These are phyloP conservation scores for Neonectria faginata DNA, from an alignment of 2,329 filamentous ascomycete genomes.

Conservation along the genomic window DNA sequence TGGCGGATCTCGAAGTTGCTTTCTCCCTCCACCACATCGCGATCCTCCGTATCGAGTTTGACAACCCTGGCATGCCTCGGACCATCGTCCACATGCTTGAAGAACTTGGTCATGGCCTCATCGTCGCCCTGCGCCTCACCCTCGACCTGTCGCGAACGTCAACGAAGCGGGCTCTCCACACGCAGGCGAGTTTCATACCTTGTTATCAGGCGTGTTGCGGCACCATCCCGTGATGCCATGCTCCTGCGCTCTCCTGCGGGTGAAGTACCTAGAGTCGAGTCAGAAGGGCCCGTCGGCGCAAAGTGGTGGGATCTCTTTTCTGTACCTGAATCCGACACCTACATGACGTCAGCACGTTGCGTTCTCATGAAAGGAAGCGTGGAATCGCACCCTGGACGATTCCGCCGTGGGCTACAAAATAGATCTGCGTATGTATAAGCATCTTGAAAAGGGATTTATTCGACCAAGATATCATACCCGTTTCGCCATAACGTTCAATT, in stretches of 20 bases:
- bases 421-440: slow-evolving; percentile 57
- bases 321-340: slow-evolving; percentile 69
- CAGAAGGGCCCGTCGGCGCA: too few relatives aligned
- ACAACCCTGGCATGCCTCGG: slow-evolving; percentile 79
- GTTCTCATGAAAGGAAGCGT: not conserved
- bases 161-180: not conserved
- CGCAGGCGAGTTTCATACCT: slow-evolving; percentile 52
- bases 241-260: slow-evolving; percentile 62
- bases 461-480: slow-evolving; percentile 45
- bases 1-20: slow-evolving; percentile 69
- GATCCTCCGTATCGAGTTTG: slow-evolving; percentile 76
- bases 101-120: slow-evolving; percentile 73
- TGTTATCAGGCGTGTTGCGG: slow-evolving; percentile 67
- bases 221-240: slow-evolving; percentile 71
- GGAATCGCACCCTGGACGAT: slow-evolving; percentile 72
- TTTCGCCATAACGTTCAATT: slow-evolving; percentile 47
- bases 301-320: too few relatives aligned
- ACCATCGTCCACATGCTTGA: slow-evolving; percentile 80
- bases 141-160: slow-evolving; percentile 73
- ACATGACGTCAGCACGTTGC: slow-evolving; percentile 45
- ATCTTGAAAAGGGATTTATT: not conserved
- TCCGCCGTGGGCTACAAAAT: slow-evolving; percentile 73
- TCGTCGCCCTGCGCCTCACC: slow-evolving; percentile 87
- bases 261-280: slow-evolving; percentile 60
- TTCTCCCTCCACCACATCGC: slow-evolving; percentile 75